Evolutionary conservation across 1,139 yeast genomes (phyloP).

Genomic region (Trichomonascaceae sp.): DNA sequence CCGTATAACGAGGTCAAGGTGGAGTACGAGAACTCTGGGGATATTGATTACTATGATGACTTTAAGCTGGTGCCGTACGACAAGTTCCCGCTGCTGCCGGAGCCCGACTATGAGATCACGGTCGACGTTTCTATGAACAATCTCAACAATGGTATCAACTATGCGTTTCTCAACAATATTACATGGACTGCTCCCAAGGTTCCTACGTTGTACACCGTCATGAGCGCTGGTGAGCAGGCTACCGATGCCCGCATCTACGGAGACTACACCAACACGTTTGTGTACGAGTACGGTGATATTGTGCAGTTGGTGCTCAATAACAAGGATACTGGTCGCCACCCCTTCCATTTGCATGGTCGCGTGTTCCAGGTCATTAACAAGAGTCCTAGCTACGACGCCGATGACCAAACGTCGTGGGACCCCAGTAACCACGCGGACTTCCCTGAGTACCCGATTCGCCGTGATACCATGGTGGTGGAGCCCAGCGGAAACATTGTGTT

Average conservation of each 20-base stretch:
- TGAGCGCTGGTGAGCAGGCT: conserved; percentile 47
- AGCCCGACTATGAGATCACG: conserved; percentile 52
- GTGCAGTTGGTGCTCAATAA: conserved; percentile 60
- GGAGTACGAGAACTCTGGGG: conserved; percentile 28
- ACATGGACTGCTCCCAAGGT: conserved; percentile 71
- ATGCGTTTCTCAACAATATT: conserved; percentile 79
- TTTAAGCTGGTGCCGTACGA: conserved; percentile 47
- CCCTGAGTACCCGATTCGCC: conserved; percentile 51
- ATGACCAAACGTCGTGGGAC: conserved; percentile 39
- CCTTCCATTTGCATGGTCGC: conserved; percentile 85
- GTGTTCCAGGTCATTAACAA: conserved; percentile 55
- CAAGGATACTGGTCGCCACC: conserved; percentile 66
- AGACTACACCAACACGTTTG: conserved; percentile 58
- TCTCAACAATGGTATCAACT: conserved; percentile 69
- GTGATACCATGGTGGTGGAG: conserved; percentile 56
- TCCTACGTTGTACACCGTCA: conserved; percentile 66
- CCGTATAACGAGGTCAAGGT: conserved; percentile 34
- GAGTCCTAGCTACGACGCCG: conserved; percentile 29
- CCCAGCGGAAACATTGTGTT: conserved; percentile 53
- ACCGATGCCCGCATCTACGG: conserved; percentile 60
- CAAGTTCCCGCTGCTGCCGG: conserved; percentile 39
- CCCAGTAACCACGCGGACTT: conserved; percentile 37
- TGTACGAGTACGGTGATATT: conserved; percentile 50
- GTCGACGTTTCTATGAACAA: conserved; percentile 68
- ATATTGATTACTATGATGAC: conserved; percentile 35